Conservation (phyloP, 2,329 filamentous ascomycete genomes). For the Drechslerella coelobrocha region DNA sequence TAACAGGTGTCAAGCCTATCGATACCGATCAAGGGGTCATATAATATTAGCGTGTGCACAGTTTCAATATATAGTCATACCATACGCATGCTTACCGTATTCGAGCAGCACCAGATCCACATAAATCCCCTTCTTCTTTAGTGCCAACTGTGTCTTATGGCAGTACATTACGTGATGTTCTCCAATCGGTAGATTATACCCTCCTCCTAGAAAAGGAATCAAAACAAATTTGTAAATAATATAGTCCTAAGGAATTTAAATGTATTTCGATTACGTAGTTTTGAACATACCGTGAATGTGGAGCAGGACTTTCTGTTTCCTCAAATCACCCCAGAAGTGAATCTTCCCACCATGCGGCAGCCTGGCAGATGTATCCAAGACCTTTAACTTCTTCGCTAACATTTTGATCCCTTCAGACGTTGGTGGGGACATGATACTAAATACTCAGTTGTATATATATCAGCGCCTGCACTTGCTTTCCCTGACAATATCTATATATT, state of each 20-base stretch:
- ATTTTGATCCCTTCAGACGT: conserved; percentile 9
- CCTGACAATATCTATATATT: no score
- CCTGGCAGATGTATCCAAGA: conserved; percentile 13
- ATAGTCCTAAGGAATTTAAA: background rate
- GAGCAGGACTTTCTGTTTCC: conserved; percentile 24
- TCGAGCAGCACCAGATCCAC: conserved; percentile 35
- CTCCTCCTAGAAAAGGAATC: conserved; percentile 30
- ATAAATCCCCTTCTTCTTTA: conserved; percentile 32
- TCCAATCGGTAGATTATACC: conserved; percentile 35
- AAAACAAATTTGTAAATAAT: background rate
- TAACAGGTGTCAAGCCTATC: conserved; percentile 30
- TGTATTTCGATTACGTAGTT: background rate
- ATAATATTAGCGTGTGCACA: background rate
- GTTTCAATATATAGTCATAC: background rate
- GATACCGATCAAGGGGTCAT: background rate
- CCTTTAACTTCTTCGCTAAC: conserved; percentile 12
- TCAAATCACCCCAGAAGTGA: conserved; percentile 41
- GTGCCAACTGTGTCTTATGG: conserved; percentile 10
- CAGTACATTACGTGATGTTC: conserved; percentile 25
- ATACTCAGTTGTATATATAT: background rate
- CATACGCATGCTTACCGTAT: conserved; percentile 19
- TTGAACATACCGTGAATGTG: conserved; percentile 31
- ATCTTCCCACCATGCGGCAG: conserved; percentile 28
- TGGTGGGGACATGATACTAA: conserved; percentile 17
- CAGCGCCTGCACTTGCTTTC: background rate